Conservation (phyloP, 2,329 filamentous ascomycete genomes). For the Pyricularia grisea region DNA sequence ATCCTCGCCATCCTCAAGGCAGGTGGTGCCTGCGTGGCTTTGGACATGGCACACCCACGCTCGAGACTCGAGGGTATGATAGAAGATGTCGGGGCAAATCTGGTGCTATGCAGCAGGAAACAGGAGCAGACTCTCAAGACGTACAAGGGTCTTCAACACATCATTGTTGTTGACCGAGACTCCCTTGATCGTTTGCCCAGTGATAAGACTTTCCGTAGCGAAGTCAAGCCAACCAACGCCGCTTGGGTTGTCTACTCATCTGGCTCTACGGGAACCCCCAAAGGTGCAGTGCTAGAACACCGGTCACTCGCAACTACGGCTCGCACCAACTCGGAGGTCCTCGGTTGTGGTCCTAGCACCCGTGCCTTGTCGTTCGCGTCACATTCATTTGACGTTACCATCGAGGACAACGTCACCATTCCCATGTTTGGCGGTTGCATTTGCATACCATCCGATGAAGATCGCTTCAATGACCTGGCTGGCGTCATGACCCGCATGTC, state of each 20-base stretch:
- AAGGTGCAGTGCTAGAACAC: conserved; percentile 24
- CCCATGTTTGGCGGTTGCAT: conserved; percentile 25
- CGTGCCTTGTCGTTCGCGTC: conserved; percentile 13
- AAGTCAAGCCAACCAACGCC: neutral
- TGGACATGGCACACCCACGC: neutral
- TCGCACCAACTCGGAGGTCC: neutral
- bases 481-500: conserved; percentile 11
- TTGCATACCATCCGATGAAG: conserved; percentile 26
- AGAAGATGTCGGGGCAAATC: neutral
- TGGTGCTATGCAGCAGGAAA: neutral
- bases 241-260: conserved; percentile 44
- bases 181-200: neutral
- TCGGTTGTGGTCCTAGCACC: neutral
- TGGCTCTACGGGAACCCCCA: conserved; percentile 47
- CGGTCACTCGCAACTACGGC: conserved; percentile 1
- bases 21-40: neutral
- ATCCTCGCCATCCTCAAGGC: neutral
- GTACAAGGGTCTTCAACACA: neutral
- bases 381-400: conserved; percentile 27
- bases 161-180: neutral
- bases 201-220: neutral
- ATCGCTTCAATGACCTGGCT: conserved; percentile 23
- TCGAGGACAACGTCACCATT: conserved; percentile 25
- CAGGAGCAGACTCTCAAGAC: neutral
- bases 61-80: neutral